Evolutionary conservation across 495 filamentous ascomycete species (phyloP).

Genomic region (Ramalina intermedia): DNA sequence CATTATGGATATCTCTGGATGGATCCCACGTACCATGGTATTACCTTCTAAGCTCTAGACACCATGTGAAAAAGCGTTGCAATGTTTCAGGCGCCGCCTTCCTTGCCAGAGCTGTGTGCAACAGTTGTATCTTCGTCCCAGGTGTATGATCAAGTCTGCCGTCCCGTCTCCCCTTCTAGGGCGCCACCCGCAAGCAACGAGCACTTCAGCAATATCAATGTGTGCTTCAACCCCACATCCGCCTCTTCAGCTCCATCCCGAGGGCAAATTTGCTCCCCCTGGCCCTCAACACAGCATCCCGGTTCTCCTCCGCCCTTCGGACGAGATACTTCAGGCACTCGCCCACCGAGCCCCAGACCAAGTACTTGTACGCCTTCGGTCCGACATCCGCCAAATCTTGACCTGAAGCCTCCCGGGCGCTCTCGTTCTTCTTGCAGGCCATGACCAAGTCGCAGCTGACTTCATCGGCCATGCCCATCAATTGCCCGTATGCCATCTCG

Average conservation of each 20-base stretch:
- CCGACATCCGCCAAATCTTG: slow-evolving; percentile 23
- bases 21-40: no score
- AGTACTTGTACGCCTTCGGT: slow-evolving; percentile 68
- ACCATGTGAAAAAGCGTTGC: no score
- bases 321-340: slow-evolving; percentile 93
- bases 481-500: slow-evolving; percentile 70
- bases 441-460: slow-evolving; percentile 69
- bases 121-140: no score
- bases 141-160: no score
- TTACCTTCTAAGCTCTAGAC: no score
- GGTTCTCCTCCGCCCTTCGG: slow-evolving; percentile 79
- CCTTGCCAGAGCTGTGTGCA: no score
- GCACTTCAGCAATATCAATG: no score
- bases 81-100: no score
- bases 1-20: no score
- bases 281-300: slow-evolving; percentile 69
- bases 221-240: slow-evolving; percentile 1
- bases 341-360: slow-evolving; percentile 79
- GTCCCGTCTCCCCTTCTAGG: no score
- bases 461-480: slow-evolving; percentile 96
- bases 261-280: slow-evolving; percentile 62
- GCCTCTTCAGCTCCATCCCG: slow-evolving; percentile 41
- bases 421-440: slow-evolving; percentile 15
- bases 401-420: not conserved
- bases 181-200: no score